A percentile compares a stretch with the other conserved stretches of the same genome.
Evolutionary conservation across 2,329 filamentous ascomycete genomes (phyloP).

Genomic region (Lecanosticta acicola): DNA sequence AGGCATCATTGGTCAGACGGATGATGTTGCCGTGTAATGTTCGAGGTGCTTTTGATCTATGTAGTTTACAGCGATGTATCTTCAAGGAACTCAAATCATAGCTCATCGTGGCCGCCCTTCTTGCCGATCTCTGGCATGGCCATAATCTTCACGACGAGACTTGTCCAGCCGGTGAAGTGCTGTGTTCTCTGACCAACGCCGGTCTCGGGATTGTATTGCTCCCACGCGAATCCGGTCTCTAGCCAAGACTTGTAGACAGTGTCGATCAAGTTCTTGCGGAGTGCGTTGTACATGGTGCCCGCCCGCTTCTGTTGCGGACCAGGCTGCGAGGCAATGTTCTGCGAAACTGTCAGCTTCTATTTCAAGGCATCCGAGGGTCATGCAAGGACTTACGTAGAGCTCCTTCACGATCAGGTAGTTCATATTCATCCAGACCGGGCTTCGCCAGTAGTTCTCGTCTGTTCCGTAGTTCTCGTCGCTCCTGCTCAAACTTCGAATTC

Average conservation of each 20-base stretch:
- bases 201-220: conserved; percentile 94
- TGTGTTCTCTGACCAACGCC: conserved; percentile 91
- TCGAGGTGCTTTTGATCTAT: neutral
- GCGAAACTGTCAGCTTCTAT: conserved; percentile 10
- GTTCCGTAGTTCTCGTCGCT: conserved; percentile 79
- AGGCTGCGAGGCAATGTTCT: conserved; percentile 58
- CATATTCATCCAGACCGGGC: conserved; percentile 91
- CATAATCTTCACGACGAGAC: conserved; percentile 95
- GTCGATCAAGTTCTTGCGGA: conserved; percentile 79
- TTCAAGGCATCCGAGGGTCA: neutral
- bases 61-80: conserved; percentile 2
- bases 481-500: conserved; percentile 84
- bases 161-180: conserved; percentile 99
- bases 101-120: conserved; percentile 41
- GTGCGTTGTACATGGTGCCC: conserved; percentile 64
- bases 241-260: conserved; percentile 86
- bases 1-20: neutral
- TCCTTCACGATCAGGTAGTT: conserved; percentile 82
- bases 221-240: conserved; percentile 93
- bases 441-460: conserved; percentile 94
- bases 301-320: conserved; percentile 67
- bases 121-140: conserved; percentile 68
- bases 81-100: conserved; percentile 34
- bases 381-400: conserved; percentile 59
- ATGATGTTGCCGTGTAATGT: neutral